Base-by-base conservation (phyloP, 345 rosid species). In the Geranium rotundifolium region DNA sequence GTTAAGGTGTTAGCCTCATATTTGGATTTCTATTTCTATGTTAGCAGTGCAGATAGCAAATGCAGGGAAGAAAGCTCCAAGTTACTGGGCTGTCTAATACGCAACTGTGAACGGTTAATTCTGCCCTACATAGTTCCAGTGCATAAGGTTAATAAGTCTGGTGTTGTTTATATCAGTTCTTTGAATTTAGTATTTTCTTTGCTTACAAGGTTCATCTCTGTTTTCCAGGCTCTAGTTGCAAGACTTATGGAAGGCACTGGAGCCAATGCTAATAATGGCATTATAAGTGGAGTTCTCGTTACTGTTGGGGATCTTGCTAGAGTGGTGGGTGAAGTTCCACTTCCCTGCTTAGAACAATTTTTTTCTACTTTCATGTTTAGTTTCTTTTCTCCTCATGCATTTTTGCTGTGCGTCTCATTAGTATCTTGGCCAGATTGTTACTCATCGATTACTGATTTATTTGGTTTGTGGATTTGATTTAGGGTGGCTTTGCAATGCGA, bases 301-400 rank as follows among this genome's bases (percentile, higher is more conserved):
- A 93, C 99, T 63, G 91, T 93, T 73, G 97, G 99, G 66, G 99
- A 93, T 81, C 97, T 93, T 83, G 97, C 95, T 65, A 88, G 93
- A 79, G 99, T 93, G 95, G 99, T 93, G 75, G 69, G 95, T 84
- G 20, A 34, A 34, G 58, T 71, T 63, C 65, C 62, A 8, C 10
- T 34, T 34, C 41, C 17, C 20, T 16, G 58, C 41, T 70, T 52
- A 64, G 55, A 23, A 23, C 27, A 23, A 23, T 23, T 23, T 23
- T 23, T 23, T 23, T 23, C 27, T 0, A 23, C 27, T 23, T 23
- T 23, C 27, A 23, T 23, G 27, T 23, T 23, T 23, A 58, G 41
- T 29, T 66, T 68, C 27, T 67, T 19, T 19, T 19, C 27, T 23
- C 27, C 27, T 23, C 27, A 23, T 19, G 1, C 4, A 13, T 29